These are phyloP conservation scores for Mortierella sp. DNA, from an alignment of 371 early-diverging fungal genomes.

Conservation along the genomic window DNA sequence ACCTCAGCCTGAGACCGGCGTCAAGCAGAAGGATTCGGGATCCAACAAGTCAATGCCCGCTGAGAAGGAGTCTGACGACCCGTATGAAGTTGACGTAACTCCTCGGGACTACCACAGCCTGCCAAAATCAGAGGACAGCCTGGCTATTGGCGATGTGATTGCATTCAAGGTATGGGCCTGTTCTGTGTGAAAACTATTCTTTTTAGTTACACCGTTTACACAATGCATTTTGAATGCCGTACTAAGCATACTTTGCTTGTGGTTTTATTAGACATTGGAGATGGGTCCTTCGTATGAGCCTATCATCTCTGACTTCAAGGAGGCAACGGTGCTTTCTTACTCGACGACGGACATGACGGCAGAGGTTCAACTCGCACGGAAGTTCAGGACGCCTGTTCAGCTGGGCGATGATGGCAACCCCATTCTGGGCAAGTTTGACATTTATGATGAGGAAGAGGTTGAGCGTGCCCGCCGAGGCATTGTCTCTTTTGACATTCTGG, in stretches of 20 bases:
- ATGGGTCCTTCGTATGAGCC: constrained; percentile 41
- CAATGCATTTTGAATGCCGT: background rate
- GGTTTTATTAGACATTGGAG: constrained; percentile 35
- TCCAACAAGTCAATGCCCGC: background rate
- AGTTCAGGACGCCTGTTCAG: constrained; percentile 29
- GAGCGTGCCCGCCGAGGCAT: constrained; percentile 35
- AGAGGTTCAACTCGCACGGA: constrained; percentile 32
- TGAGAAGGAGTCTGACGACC: background rate
- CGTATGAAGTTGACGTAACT: background rate
- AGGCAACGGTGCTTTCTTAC: constrained; percentile 30
- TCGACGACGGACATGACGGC: constrained; percentile 28
- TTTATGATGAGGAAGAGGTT: constrained; percentile 41
- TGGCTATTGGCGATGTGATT: constrained; percentile 26
- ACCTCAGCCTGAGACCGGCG: background rate
- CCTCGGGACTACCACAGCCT: constrained; percentile 31
- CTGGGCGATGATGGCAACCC: constrained; percentile 30
- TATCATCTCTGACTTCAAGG: constrained; percentile 51
- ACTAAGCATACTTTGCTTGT: background rate
- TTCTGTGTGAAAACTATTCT: background rate
- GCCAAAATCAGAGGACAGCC: constrained; percentile 22
- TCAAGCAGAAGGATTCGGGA: background rate
- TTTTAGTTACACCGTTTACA: background rate
- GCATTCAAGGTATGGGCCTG: constrained; percentile 36
- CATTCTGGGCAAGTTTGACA: constrained; percentile 51
- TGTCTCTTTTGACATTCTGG: constrained; percentile 25